phyloP scores from a whole-genome alignment of 2,329 filamentous ascomycete species.

The Drechslerella coelobrocha region DNA sequence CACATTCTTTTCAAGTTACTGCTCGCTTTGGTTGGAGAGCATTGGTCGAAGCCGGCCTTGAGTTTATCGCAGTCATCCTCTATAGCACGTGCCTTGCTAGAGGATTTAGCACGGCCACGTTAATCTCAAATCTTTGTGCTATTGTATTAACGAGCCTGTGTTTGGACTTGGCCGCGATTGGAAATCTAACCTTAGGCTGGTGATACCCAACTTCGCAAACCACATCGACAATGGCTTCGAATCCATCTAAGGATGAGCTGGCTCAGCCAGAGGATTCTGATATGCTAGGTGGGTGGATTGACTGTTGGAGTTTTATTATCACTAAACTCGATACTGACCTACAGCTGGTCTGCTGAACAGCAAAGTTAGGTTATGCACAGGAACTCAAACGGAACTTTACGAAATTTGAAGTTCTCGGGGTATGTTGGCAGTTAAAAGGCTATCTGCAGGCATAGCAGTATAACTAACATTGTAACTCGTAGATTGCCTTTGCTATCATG shows the following conservation, averaged over 20 bases:
- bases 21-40: too few relatives aligned
- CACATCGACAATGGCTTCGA: constrained; percentile 22
- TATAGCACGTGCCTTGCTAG: too few relatives aligned
- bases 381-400: constrained; percentile 69
- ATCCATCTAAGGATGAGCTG: constrained; percentile 19
- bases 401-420: constrained; percentile 68
- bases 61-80: too few relatives aligned
- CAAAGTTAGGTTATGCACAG: constrained; percentile 41
- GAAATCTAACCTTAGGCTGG: not conserved
- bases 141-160: too few relatives aligned
- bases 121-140: too few relatives aligned
- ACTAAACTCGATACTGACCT: not conserved
- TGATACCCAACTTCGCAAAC: not conserved
- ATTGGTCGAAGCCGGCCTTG: too few relatives aligned
- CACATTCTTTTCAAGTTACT: too few relatives aligned
- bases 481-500: constrained; percentile 68
- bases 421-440: not conserved
- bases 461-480: not conserved
- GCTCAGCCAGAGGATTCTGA: constrained; percentile 37
- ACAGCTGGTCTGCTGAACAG: constrained; percentile 10
- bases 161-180: too few relatives aligned
- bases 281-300: constrained; percentile 25
- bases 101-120: too few relatives aligned
- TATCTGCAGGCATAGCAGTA: not conserved
- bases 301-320: not conserved